Percentiles rank a stretch among this genome's conserved stretches.
Conservation (phyloP, 225 moss, liverwort and hornwort genomes). For the Physcomitrellopsis africana region DNA sequence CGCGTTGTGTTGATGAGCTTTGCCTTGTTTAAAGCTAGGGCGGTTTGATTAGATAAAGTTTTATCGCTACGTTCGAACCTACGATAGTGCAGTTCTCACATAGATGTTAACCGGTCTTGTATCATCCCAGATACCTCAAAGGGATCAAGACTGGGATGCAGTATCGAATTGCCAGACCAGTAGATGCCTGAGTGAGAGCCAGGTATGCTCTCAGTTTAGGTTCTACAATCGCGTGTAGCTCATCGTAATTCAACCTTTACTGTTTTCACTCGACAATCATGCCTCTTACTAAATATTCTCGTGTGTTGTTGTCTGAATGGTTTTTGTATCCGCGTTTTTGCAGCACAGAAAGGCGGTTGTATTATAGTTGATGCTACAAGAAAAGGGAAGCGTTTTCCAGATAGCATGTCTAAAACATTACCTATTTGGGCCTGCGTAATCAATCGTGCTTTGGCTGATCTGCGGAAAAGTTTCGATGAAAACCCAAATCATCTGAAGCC, state of each 20-base stretch:
- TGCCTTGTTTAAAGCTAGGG: too few relatives aligned
- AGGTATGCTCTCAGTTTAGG: constrained; percentile 34
- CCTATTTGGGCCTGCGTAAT: constrained; percentile 95
- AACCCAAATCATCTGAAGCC: neutral
- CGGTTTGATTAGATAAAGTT: too few relatives aligned
- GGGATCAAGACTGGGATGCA: constrained; percentile 33
- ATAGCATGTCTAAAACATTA: constrained; percentile 96
- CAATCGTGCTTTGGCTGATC: constrained; percentile 74
- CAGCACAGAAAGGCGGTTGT: constrained; percentile 93
- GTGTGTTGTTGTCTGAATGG: constrained; percentile 20
- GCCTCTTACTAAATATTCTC: constrained; percentile 1
- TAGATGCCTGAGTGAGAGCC: constrained; percentile 56
- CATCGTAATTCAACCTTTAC: constrained; percentile 15
- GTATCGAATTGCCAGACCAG: constrained; percentile 36
- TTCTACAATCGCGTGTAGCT: constrained; percentile 11
- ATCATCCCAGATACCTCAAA: constrained; percentile 35
- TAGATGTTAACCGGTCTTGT: constrained; percentile 54
- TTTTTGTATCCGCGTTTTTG: constrained; percentile 32
- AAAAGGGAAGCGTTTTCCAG: constrained; percentile 96
- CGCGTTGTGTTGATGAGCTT: too few relatives aligned
- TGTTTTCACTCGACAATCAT: neutral
- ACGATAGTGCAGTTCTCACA: constrained; percentile 34
- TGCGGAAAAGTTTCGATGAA: constrained; percentile 32
- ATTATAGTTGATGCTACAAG: constrained; percentile 95
- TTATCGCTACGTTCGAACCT: neutral